Conservation (phyloP, 805 yeast genomes). For the Metschnikowia arizonensis region DNA sequence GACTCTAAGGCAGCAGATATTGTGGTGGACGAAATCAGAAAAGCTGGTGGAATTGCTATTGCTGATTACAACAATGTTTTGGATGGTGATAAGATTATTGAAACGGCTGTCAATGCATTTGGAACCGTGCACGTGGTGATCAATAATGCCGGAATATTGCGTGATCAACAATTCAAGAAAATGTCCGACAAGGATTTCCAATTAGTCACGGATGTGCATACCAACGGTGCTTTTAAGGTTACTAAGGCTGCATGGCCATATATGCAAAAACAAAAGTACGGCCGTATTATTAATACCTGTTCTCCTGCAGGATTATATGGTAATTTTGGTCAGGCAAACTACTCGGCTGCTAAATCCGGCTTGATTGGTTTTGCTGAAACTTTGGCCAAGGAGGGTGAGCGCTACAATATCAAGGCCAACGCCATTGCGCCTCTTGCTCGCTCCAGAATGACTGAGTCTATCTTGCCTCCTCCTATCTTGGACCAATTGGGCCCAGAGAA, state of each 20-base stretch:
- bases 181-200: constrained; percentile 79
- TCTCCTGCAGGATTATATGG: constrained; percentile 98
- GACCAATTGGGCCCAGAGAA: constrained; percentile 80
- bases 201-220: constrained; percentile 79
- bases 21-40: constrained; percentile 79
- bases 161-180: constrained; percentile 83
- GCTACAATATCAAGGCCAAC: constrained; percentile 77
- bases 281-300: constrained; percentile 88
- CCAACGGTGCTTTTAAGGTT: constrained; percentile 82
- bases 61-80: constrained; percentile 91
- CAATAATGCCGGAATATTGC: constrained; percentile 92
- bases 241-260: constrained; percentile 91
- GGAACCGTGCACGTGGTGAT: constrained; percentile 86
- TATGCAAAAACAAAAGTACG: constrained; percentile 77
- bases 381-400: constrained; percentile 88
- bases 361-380: constrained; percentile 91
- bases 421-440: constrained; percentile 93
- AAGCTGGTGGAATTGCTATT: constrained; percentile 79
- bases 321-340: constrained; percentile 94
- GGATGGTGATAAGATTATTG: constrained; percentile 78
- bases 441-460: constrained; percentile 91
- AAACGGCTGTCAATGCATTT: constrained; percentile 79
- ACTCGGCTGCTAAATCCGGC: constrained; percentile 89
- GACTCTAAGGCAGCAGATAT: constrained; percentile 76
- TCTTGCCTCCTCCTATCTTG: constrained; percentile 81